These are phyloP conservation scores for Colletotrichum sojae DNA, from an alignment of 2,329 filamentous ascomycete genomes.

Conservation along the genomic window DNA sequence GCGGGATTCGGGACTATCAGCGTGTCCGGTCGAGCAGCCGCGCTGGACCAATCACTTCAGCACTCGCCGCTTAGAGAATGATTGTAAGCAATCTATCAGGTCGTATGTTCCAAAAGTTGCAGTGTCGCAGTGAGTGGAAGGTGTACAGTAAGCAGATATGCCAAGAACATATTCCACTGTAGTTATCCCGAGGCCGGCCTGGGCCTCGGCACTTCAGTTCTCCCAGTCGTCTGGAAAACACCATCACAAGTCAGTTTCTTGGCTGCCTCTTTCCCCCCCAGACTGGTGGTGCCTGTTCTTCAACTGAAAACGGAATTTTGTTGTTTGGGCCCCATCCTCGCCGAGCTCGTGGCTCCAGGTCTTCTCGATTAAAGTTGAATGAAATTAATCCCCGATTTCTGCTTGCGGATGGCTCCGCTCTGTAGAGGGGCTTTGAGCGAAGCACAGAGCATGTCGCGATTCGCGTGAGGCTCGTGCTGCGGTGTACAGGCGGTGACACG, in stretches of 20 bases:
- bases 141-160: not conserved
- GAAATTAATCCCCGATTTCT: conserved; percentile 33
- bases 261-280: conserved; percentile 5
- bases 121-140: not conserved
- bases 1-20: not conserved
- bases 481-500: conserved; percentile 7
- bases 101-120: conserved; percentile 7
- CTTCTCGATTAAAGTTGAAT: conserved; percentile 24
- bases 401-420: conserved; percentile 21
- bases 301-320: conserved; percentile 8
- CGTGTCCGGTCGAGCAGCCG: conserved; percentile 29
- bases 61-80: conserved; percentile 1
- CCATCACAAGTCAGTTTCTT: not conserved
- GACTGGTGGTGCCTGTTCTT: conserved; percentile 6
- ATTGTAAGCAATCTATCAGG: conserved; percentile 10
- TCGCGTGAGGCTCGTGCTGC: conserved; percentile 9
- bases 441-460: conserved; percentile 27
- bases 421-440: conserved; percentile 24
- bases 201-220: not conserved
- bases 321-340: conserved; percentile 7
- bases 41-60: not conserved
- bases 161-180: not conserved
- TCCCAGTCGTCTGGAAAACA: not conserved
- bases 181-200: conserved; percentile 2
- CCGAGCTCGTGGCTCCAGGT: conserved; percentile 10